Percentiles rank a stretch among this genome's conserved stretches.
phyloP scores from a whole-genome alignment of 2,329 filamentous ascomycete species.

The Diaporthe batatas region DNA sequence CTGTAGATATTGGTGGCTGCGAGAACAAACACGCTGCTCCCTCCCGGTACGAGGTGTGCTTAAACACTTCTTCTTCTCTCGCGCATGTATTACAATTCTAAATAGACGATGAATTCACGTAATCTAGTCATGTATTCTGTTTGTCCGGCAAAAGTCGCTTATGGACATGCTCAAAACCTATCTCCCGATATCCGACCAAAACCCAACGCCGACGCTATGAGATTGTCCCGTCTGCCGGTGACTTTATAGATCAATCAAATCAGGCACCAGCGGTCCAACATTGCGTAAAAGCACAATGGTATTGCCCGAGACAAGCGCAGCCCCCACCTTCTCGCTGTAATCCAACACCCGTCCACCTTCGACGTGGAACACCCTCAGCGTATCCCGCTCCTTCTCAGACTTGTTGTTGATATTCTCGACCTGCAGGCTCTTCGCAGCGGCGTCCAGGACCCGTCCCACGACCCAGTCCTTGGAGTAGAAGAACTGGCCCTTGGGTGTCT shows the following conservation, averaged over 20 bases:
- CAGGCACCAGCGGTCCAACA: conserved; percentile 78
- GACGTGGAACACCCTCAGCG: conserved; percentile 90
- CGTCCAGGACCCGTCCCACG: conserved; percentile 85
- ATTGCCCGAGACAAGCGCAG: conserved; percentile 81
- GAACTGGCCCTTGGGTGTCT: conserved; percentile 85
- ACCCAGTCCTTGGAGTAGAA: conserved; percentile 89
- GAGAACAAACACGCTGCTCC: conserved; percentile 25
- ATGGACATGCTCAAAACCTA: conserved; percentile 4
- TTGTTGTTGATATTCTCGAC: conserved; percentile 88
- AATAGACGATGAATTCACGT: not conserved
- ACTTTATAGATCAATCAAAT: conserved; percentile 72
- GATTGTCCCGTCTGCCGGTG: not conserved
- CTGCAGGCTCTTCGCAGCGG: conserved; percentile 81
- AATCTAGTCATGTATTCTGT: conserved; percentile 11
- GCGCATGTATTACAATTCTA: conserved; percentile 2
- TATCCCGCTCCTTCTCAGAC: conserved; percentile 80
- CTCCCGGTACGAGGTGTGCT: conserved; percentile 8
- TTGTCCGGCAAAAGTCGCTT: not conserved
- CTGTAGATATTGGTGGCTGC: conserved; percentile 47
- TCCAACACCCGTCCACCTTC: conserved; percentile 89
- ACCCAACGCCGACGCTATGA: conserved; percentile 36
- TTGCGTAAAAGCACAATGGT: conserved; percentile 91
- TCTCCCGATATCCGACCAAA: conserved; percentile 22
- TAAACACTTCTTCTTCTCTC: conserved; percentile 18
- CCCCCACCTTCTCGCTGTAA: conserved; percentile 87